Percentiles rank a stretch among this genome's conserved stretches.
phyloP scores from a whole-genome alignment of 2,329 filamentous ascomycete genomes.

The Penicillium sp. region DNA sequence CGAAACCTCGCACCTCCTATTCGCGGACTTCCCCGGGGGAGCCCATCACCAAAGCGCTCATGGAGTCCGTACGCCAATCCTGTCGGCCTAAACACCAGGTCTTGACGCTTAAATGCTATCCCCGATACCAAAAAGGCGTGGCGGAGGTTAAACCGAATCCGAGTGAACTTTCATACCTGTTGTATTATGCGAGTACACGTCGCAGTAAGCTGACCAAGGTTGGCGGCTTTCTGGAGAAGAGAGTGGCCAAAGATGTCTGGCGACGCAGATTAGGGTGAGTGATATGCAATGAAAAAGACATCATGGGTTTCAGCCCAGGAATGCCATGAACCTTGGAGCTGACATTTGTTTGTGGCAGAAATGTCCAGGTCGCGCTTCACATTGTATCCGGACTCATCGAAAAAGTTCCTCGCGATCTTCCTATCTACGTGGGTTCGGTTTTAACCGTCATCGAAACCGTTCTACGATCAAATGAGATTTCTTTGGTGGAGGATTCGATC shows the following conservation, averaged over 20 bases:
- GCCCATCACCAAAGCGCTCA: constrained; percentile 38
- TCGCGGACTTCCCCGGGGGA: constrained; percentile 6
- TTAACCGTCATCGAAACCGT: constrained; percentile 82
- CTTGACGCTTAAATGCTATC: constrained; percentile 93
- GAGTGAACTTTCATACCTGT: constrained; percentile 92
- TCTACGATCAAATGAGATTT: constrained; percentile 81
- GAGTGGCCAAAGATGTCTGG: constrained; percentile 88
- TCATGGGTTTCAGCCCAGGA: not conserved
- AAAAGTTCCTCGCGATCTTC: constrained; percentile 85
- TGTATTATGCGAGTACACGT: constrained; percentile 94
- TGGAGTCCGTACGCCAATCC: constrained; percentile 61
- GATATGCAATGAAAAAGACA: not conserved
- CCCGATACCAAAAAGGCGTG: constrained; percentile 84
- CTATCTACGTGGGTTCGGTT: constrained; percentile 81
- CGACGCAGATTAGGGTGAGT: constrained; percentile 80
- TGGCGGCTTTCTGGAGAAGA: constrained; percentile 89
- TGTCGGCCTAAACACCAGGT: constrained; percentile 95
- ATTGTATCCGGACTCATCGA: constrained; percentile 91
- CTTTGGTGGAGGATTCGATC: constrained; percentile 87
- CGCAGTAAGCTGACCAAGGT: constrained; percentile 96
- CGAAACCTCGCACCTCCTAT: not conserved
- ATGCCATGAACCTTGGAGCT: constrained; percentile 2
- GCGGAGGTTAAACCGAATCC: constrained; percentile 94
- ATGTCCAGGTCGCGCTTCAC: constrained; percentile 91
- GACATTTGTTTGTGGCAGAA: constrained; percentile 52